phyloP scores from a whole-genome alignment of 2,329 filamentous ascomycete species.

The Aspergillus hortae region DNA sequence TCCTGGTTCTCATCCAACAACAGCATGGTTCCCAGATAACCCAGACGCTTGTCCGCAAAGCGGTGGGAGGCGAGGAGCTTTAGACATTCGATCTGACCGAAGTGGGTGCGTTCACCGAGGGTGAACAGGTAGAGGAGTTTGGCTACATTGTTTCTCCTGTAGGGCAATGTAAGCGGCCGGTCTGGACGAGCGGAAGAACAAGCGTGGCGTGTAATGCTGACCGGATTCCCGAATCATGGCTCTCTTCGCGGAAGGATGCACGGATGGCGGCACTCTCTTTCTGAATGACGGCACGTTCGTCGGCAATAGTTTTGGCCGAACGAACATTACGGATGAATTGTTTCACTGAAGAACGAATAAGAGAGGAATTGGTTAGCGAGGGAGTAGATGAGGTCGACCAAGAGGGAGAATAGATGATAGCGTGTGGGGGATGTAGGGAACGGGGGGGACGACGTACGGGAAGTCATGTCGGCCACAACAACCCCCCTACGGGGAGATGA shows the following conservation, averaged over 20 bases:
- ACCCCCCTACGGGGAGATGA: constrained; percentile 42
- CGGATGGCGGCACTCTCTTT: constrained; percentile 98
- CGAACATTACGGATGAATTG: constrained; percentile 99
- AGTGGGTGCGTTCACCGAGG: constrained; percentile 93
- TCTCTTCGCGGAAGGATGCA: constrained; percentile 96
- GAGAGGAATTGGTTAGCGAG: constrained; percentile 12
- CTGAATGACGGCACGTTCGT: constrained; percentile 96
- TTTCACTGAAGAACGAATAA: constrained; percentile 65
- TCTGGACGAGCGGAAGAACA: constrained; percentile 4
- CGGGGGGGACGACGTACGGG: constrained; percentile 44
- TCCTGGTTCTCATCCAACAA: constrained; percentile 98
- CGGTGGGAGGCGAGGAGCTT: constrained; percentile 95
- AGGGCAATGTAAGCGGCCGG: constrained; percentile 20
- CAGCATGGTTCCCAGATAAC: constrained; percentile 93
- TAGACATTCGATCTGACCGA: constrained; percentile 98
- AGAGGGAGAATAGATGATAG: constrained; percentile 16
- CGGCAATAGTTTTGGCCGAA: constrained; percentile 96
- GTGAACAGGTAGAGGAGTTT: constrained; percentile 98
- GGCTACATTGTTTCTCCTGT: constrained; percentile 95
- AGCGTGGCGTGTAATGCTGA: constrained; percentile 44
- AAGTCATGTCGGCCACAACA: constrained; percentile 54
- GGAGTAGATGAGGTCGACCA: constrained; percentile 15
- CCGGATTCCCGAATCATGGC: constrained; percentile 85
- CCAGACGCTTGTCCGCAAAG: constrained; percentile 95
- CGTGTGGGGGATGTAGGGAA: constrained; percentile 14